Conservation (phyloP, 768 basidiomycete genomes). For the Boletellus ananiceps region DNA sequence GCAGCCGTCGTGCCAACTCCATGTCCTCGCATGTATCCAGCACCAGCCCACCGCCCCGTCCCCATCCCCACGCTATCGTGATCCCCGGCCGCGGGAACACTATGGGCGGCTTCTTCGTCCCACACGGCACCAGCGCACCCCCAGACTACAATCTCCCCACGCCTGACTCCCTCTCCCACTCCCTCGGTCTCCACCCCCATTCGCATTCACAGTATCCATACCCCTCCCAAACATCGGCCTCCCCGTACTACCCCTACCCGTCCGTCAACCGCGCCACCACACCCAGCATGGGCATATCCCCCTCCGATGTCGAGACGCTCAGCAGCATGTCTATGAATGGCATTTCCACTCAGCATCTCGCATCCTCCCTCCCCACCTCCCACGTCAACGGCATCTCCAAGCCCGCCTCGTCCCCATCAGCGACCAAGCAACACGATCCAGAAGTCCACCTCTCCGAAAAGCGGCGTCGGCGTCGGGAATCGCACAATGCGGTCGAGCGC, state of each 20-base stretch:
- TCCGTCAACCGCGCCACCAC: slow-evolving; percentile 13
- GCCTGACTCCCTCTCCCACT: slow-evolving; percentile 34
- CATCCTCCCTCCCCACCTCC: slow-evolving; percentile 14
- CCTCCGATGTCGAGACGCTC: slow-evolving; percentile 25
- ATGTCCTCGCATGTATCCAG: slow-evolving; percentile 54
- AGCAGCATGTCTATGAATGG: slow-evolving; percentile 14
- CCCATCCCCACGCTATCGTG: slow-evolving; percentile 62
- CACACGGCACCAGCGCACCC: slow-evolving; percentile 18
- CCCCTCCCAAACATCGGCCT: slow-evolving; percentile 27
- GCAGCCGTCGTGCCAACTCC: slow-evolving; percentile 54
- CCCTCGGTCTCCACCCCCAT: slow-evolving; percentile 27
- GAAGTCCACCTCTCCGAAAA: slow-evolving; percentile 67
- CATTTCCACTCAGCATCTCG: slow-evolving; percentile 19
- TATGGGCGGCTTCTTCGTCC: slow-evolving; percentile 32
- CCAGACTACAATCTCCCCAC: slow-evolving; percentile 44
- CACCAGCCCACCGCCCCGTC: slow-evolving; percentile 42
- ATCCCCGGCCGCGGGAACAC: slow-evolving; percentile 47
- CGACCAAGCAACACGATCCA: slow-evolving; percentile 11
- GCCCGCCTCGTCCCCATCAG: slow-evolving; percentile 1
- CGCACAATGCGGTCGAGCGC: slow-evolving; percentile 90
- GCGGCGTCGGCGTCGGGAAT: slow-evolving; percentile 72
- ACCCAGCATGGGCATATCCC: slow-evolving; percentile 24
- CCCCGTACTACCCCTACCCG: slow-evolving; percentile 27
- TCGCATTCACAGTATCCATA: slow-evolving; percentile 27
- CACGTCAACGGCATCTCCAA: slow-evolving; percentile 14